Evolutionary conservation across 169 alveolate species (phyloP).

Genomic region (Prorocentrum cordatum): DNA sequence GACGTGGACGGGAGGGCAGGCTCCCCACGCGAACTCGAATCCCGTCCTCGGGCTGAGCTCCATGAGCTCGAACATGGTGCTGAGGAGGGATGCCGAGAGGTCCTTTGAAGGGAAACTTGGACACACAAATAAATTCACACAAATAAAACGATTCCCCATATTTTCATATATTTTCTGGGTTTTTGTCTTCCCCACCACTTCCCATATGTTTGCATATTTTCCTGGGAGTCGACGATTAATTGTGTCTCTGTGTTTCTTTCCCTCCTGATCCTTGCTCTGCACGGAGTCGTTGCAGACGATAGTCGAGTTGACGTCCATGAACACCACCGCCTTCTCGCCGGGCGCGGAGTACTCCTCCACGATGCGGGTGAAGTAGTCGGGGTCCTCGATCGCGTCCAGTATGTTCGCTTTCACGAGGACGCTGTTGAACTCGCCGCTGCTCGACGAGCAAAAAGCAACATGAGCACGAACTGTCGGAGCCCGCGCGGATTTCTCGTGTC

Average conservation of each 20-base stretch:
- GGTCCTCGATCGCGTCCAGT: conserved; percentile 51
- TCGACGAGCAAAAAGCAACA: no score
- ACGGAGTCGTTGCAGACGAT: conserved; percentile 42
- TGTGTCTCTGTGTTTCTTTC: no score
- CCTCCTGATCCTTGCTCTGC: conserved; percentile 45
- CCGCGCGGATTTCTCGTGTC: no score
- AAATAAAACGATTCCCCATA: no score
- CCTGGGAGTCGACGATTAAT: no score
- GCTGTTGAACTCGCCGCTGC: no score
- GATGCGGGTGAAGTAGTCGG: conserved; percentile 20
- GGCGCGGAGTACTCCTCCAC: conserved; percentile 12
- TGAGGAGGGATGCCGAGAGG: conserved; percentile 24
- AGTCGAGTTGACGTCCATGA: conserved; percentile 48
- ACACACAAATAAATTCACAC: no score
- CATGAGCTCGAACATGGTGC: conserved; percentile 55
- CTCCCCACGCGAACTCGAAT: neutral
- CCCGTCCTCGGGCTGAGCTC: conserved; percentile 19
- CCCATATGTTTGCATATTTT: no score
- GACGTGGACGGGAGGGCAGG: neutral
- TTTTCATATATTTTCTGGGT: no score
- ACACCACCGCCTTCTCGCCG: neutral
- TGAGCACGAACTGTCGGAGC: no score
- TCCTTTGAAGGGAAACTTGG: no score
- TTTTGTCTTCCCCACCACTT: no score
- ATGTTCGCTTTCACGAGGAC: conserved; percentile 57